Conservation (phyloP, 2,329 filamentous ascomycete species). For the Tolypocladium album region DNA sequence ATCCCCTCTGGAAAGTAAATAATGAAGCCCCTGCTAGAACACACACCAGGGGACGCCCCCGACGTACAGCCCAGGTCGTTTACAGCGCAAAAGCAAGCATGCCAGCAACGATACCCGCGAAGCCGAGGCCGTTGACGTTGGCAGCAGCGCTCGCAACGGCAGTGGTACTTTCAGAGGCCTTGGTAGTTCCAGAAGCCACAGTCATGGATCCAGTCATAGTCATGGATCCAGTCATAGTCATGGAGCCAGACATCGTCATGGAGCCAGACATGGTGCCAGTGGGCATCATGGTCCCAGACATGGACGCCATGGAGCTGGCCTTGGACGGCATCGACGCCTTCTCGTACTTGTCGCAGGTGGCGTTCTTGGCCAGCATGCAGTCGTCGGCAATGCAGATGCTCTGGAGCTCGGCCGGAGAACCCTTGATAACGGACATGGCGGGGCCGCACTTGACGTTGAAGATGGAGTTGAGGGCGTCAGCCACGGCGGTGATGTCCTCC, state of each 20-base stretch:
- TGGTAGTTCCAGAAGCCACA: background rate
- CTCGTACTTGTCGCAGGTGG: constrained; percentile 34
- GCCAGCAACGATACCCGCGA: constrained; percentile 15
- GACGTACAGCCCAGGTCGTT: background rate
- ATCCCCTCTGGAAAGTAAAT: background rate
- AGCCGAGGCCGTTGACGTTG: constrained; percentile 11
- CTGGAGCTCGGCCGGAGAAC: constrained; percentile 36
- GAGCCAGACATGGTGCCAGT: constrained; percentile 2
- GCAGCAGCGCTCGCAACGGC: constrained; percentile 13
- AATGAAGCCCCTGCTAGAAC: background rate
- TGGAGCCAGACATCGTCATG: background rate
- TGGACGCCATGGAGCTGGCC: constrained; percentile 8
- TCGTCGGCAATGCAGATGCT: constrained; percentile 40
- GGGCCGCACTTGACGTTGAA: constrained; percentile 44
- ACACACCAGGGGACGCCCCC: background rate
- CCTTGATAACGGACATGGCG: constrained; percentile 30
- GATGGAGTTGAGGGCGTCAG: constrained; percentile 31
- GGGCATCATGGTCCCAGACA: constrained; percentile 6
- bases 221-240: constrained; percentile 1
- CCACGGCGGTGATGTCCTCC: constrained; percentile 38
- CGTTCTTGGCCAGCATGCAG: constrained; percentile 35
- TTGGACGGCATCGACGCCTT: constrained; percentile 12
- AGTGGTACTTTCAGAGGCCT: constrained; percentile 1
- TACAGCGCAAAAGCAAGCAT: constrained; percentile 18
- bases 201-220: constrained; percentile 1